Conservation (phyloP, 371 early-diverging fungal species). For the Apophysomyces variabilis region DNA sequence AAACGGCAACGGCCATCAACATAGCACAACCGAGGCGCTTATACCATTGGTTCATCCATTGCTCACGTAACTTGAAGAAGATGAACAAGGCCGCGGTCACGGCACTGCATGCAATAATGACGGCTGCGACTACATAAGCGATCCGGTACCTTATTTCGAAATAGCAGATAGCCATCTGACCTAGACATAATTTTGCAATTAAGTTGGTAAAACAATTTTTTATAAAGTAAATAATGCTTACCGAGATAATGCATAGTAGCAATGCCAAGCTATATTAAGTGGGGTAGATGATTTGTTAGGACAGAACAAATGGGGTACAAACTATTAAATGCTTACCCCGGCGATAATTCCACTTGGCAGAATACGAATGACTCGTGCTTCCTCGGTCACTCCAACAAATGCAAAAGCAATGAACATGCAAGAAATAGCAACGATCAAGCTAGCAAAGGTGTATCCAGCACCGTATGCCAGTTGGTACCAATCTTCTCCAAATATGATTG, state of each 20-base stretch:
- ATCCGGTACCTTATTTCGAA: constrained; percentile 31
- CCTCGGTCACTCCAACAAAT: constrained; percentile 48
- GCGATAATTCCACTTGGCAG: constrained; percentile 44
- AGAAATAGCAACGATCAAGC: constrained; percentile 41
- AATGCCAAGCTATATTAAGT: constrained; percentile 36
- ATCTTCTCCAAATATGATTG: constrained; percentile 19
- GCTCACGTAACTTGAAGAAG: constrained; percentile 51
- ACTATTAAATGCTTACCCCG: constrained; percentile 36
- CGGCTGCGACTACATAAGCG: constrained; percentile 34
- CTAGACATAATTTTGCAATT: constrained; percentile 18
- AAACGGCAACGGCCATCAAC: constrained; percentile 48
- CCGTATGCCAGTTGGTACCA: constrained; percentile 38
- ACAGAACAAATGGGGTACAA: background rate
- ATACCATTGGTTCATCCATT: constrained; percentile 54
- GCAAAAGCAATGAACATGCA: constrained; percentile 49
- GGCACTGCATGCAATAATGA: constrained; percentile 40
- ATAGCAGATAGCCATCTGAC: constrained; percentile 49
- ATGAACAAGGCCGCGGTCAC: constrained; percentile 41
- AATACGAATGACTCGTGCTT: constrained; percentile 38
- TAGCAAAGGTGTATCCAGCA: constrained; percentile 45
- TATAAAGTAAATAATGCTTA: constrained; percentile 14
- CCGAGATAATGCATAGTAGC: constrained; percentile 52
- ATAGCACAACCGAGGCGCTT: constrained; percentile 47
- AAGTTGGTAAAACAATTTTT: background rate
- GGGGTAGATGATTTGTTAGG: constrained; percentile 1